Evolutionary conservation across 768 basidiomycete species (phyloP).

Genomic region (Pholiota conissans): DNA sequence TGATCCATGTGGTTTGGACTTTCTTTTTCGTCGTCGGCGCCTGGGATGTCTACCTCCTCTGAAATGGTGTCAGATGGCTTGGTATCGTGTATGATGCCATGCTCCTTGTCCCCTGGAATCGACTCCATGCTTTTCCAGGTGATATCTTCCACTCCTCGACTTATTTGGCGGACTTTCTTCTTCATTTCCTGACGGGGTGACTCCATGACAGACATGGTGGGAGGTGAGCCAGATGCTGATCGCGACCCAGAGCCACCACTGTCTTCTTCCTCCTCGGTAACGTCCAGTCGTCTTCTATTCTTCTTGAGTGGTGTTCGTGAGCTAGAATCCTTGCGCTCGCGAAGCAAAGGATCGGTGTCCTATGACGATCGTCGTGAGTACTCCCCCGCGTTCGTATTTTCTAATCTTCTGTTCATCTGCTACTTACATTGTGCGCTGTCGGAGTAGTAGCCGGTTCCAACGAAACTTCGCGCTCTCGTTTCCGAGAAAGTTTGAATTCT

Average conservation of each 20-base stretch:
- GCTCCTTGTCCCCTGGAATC: constrained; percentile 28
- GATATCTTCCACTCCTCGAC: constrained; percentile 77
- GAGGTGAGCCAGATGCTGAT: constrained; percentile 44
- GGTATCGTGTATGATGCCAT: constrained; percentile 12
- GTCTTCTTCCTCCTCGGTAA: constrained; percentile 67
- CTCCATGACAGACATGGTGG: constrained; percentile 35
- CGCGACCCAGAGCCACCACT: constrained; percentile 33
- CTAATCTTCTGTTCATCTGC: neutral
- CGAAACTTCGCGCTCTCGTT: constrained; percentile 79
- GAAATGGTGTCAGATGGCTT: neutral
- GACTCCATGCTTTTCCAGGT: constrained; percentile 60
- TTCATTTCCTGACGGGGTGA: constrained; percentile 82
- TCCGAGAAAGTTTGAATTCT: constrained; percentile 58
- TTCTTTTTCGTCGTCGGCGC: constrained; percentile 7
- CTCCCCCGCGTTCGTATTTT: neutral
- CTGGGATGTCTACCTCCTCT: constrained; percentile 5
- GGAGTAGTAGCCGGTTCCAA: constrained; percentile 63
- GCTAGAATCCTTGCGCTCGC: constrained; percentile 51
- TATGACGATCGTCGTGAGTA: constrained; percentile 21
- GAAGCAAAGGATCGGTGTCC: constrained; percentile 39
- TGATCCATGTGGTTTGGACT: constrained; percentile 11
- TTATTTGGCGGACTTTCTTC: constrained; percentile 70
- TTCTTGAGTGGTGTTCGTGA: constrained; percentile 72
- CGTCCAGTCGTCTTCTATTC: constrained; percentile 62
- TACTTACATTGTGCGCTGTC: constrained; percentile 37